phyloP scores from a whole-genome alignment of 495 filamentous ascomycete species.

The Penicillium canescens region DNA sequence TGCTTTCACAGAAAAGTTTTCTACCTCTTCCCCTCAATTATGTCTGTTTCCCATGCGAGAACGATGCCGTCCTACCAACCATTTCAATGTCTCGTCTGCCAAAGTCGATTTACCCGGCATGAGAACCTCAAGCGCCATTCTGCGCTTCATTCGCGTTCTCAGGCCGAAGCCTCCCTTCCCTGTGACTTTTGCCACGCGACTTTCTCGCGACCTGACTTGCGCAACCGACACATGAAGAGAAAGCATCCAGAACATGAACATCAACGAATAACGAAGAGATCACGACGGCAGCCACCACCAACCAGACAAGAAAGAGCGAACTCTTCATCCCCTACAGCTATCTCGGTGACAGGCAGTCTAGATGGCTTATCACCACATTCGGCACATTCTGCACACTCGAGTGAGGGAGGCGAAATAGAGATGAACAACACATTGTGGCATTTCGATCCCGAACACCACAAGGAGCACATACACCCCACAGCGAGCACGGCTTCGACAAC shows the following conservation, averaged over 20 bases:
- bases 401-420: not conserved
- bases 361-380: not conserved
- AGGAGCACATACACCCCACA: not conserved
- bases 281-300: slow-evolving; percentile 7
- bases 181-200: slow-evolving; percentile 32
- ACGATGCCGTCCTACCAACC: slow-evolving; percentile 23
- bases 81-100: slow-evolving; percentile 35
- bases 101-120: slow-evolving; percentile 37
- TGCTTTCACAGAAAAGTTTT: not conserved
- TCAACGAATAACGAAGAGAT: slow-evolving; percentile 11
- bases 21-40: not conserved
- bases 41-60: slow-evolving; percentile 16
- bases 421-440: not conserved
- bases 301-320: slow-evolving; percentile 4
- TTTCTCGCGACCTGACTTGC: slow-evolving; percentile 34
- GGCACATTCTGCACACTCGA: not conserved
- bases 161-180: slow-evolving; percentile 19
- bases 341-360: not conserved
- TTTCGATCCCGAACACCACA: not conserved
- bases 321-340: slow-evolving; percentile 4
- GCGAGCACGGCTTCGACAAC: not conserved
- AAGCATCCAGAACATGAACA: slow-evolving; percentile 33
- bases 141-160: slow-evolving; percentile 29
- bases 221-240: slow-evolving; percentile 36
- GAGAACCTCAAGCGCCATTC: slow-evolving; percentile 43